Evolutionary conservation across 306 rosid genomes (phyloP).

Genomic region (Hippophae gyantsensis): DNA sequence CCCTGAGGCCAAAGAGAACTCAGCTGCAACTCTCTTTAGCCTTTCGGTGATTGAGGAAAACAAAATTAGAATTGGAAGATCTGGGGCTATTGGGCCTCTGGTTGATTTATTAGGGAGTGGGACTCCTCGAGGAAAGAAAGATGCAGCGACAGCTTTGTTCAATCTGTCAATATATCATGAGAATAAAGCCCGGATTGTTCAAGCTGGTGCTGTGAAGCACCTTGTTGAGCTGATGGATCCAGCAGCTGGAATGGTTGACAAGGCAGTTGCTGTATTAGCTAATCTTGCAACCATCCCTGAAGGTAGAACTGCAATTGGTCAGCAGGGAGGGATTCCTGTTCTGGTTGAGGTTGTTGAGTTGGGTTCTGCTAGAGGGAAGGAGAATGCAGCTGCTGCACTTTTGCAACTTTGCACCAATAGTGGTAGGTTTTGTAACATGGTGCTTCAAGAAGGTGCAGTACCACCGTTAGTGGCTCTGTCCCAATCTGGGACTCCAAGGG

Average conservation of each 20-base stretch:
- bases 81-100: constrained; percentile 80
- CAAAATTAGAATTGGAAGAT: constrained; percentile 78
- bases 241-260: constrained; percentile 95
- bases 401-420: constrained; percentile 65
- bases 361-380: constrained; percentile 95
- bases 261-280: constrained; percentile 92
- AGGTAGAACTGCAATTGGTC: constrained; percentile 75
- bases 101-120: constrained; percentile 89
- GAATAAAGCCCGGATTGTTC: constrained; percentile 78
- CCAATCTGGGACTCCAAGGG: constrained; percentile 93
- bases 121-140: constrained; percentile 93
- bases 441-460: constrained; percentile 91
- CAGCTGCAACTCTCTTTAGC: constrained; percentile 98
- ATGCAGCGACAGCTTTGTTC: constrained; percentile 95
- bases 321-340: constrained; percentile 74
- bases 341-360: constrained; percentile 94
- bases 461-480: constrained; percentile 88
- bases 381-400: constrained; percentile 94
- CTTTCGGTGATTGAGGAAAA: constrained; percentile 87
- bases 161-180: constrained; percentile 80
- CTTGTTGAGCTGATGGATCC: constrained; percentile 98
- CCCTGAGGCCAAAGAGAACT: constrained; percentile 91
- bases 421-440: constrained; percentile 43
- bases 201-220: constrained; percentile 90
- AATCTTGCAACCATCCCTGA: constrained; percentile 85